Percentiles rank a stretch among this genome's conserved stretches.
Conservation (phyloP, 345 rosid genomes). For the Heritiera fomes region DNA sequence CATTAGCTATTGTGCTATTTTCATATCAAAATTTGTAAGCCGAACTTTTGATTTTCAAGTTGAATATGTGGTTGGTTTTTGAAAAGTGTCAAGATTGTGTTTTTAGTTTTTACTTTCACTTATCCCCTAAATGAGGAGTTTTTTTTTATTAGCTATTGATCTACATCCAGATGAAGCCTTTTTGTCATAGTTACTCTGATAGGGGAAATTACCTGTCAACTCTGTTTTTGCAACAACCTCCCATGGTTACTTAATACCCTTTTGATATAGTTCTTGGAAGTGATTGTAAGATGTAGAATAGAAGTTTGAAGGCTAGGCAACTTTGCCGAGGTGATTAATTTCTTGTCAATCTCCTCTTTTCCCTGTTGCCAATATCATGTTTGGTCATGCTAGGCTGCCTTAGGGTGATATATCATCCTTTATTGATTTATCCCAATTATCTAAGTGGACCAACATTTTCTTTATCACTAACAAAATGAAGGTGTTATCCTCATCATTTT, state of each 20-base stretch:
- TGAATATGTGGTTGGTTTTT: neutral
- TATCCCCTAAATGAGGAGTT: constrained; percentile 59
- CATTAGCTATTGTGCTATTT: neutral
- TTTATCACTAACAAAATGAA: neutral
- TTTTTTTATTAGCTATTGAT: constrained; percentile 56
- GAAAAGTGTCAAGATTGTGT: neutral
- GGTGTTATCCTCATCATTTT: neutral
- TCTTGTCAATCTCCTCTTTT: constrained; percentile 43
- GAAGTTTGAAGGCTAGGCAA: constrained; percentile 31
- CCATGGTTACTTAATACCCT: neutral
- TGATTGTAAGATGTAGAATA: neutral
- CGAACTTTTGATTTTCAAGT: neutral
- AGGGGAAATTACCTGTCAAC: constrained; percentile 33
- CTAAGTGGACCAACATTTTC: constrained; percentile 12
- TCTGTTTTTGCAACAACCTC: neutral
- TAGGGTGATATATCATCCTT: constrained; percentile 12
- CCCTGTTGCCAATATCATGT: constrained; percentile 51
- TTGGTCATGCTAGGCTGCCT: constrained; percentile 20
- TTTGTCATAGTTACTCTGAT: constrained; percentile 89
- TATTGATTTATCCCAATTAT: constrained; percentile 10
- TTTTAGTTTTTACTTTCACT: neutral
- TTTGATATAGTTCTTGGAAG: neutral
- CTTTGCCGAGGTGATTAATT: constrained; percentile 51
- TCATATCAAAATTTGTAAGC: neutral
- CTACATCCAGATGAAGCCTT: constrained; percentile 63